A percentile compares a stretch with the other conserved stretches of the same genome.
Evolutionary conservation across 305 asterid genomes (phyloP).

Genomic region (Fraxinus sp.): DNA sequence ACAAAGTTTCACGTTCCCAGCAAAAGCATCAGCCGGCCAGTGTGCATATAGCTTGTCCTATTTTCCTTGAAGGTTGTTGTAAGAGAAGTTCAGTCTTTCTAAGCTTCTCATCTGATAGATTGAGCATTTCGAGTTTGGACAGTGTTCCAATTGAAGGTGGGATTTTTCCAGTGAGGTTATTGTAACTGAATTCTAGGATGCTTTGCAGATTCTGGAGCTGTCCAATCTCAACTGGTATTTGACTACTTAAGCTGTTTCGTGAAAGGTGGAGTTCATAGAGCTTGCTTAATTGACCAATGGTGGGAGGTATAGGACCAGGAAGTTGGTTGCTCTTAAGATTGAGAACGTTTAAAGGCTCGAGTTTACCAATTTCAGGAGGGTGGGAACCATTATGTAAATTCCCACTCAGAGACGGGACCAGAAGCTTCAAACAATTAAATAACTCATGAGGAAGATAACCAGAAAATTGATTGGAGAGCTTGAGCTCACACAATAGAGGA

Average conservation of each 20-base stretch:
- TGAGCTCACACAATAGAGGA: slow-evolving; percentile 75
- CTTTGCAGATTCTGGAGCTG: slow-evolving; percentile 75
- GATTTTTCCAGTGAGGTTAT: slow-evolving; percentile 61
- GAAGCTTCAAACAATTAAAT: slow-evolving; percentile 66
- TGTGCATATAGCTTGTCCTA: slow-evolving; percentile 57
- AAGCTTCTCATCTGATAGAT: slow-evolving; percentile 87
- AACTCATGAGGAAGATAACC: slow-evolving; percentile 62
- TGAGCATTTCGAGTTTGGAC: slow-evolving; percentile 71
- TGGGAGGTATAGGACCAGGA: slow-evolving; percentile 69
- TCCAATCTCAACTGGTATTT: slow-evolving; percentile 66
- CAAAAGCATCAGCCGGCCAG: slow-evolving; percentile 70
- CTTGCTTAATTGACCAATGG: slow-evolving; percentile 59
- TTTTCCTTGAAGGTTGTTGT: slow-evolving; percentile 64
- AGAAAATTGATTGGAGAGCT: slow-evolving; percentile 60
- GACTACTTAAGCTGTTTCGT: slow-evolving; percentile 60
- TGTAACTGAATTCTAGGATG: slow-evolving; percentile 72
- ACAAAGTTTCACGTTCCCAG: slow-evolving; percentile 62
- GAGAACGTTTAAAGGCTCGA: slow-evolving; percentile 68
- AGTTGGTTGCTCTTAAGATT: slow-evolving; percentile 63
- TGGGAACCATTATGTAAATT: slow-evolving; percentile 66
- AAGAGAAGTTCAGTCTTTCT: slow-evolving; percentile 67
- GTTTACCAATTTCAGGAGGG: slow-evolving; percentile 56
- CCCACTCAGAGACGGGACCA: slow-evolving; percentile 51
- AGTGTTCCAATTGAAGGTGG: slow-evolving; percentile 57
- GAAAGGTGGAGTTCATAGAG: slow-evolving; percentile 71